Conservation (phyloP, 371 early-diverging fungal genomes). For the Nematocida sp. region DNA sequence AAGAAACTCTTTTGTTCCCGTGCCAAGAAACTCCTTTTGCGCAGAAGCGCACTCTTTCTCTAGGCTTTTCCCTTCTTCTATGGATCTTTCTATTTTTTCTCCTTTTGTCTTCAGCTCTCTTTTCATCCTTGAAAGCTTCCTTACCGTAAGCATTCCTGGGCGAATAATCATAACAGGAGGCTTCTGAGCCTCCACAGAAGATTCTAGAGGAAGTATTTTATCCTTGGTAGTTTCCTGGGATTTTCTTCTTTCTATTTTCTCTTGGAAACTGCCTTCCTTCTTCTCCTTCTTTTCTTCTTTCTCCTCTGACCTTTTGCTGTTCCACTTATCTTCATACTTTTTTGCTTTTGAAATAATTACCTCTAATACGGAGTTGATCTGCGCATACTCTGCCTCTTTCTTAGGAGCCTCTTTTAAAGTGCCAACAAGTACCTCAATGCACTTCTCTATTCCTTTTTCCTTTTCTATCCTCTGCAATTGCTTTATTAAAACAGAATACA, state of each 20-base stretch:
- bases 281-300: background rate
- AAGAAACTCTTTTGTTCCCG: background rate
- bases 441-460: constrained; percentile 2
- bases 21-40: constrained; percentile 13
- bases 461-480: constrained; percentile 42
- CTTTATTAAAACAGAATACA: constrained; percentile 9
- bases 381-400: constrained; percentile 15
- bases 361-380: constrained; percentile 44
- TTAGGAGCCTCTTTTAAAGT: background rate
- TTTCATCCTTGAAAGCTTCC: constrained; percentile 31
- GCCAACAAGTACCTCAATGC: background rate
- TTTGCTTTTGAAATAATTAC: constrained; percentile 33
- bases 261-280: background rate
- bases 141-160: constrained; percentile 17
- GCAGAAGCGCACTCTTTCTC: constrained; percentile 1
- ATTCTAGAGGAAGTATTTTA: background rate
- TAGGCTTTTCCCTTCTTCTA: background rate
- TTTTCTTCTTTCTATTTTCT: constrained; percentile 1
- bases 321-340: constrained; percentile 45
- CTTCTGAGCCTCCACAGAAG: background rate
- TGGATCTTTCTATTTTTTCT: constrained; percentile 14
- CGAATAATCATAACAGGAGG: constrained; percentile 6
- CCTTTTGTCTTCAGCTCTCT: background rate
- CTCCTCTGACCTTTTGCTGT: background rate
- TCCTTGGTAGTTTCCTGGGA: background rate